These are phyloP conservation scores for Mesotaenium endlicherianum DNA, from an alignment of 139 green algal species.

Conservation along the genomic window DNA sequence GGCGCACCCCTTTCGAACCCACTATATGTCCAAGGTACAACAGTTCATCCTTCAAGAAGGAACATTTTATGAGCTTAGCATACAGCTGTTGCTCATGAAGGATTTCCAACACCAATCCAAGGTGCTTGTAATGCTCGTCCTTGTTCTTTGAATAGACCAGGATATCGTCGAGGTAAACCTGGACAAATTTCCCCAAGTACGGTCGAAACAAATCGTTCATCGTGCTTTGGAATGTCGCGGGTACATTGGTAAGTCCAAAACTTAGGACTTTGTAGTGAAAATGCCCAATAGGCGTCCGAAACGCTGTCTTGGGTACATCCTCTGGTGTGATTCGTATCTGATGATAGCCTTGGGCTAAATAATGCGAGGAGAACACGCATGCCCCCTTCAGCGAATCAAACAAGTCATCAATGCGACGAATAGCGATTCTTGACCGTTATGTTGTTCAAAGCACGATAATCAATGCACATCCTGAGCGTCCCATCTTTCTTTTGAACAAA, in stretches of 20 bases:
- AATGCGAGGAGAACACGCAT: neutral
- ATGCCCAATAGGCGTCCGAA: slow-evolving; percentile 17
- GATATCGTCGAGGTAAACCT: slow-evolving; percentile 65
- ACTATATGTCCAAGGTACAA: no score
- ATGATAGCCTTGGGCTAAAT: slow-evolving; percentile 31
- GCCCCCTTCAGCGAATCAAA: slow-evolving; percentile 14
- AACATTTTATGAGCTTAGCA: no score
- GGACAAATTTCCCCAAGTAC: slow-evolving; percentile 54
- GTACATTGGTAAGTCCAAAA: slow-evolving; percentile 43
- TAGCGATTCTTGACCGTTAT: slow-evolving; percentile 58
- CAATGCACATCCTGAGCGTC: slow-evolving; percentile 58
- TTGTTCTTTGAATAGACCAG: no score
- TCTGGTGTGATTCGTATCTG: slow-evolving; percentile 33
- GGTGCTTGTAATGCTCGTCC: no score
- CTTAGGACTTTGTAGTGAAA: slow-evolving; percentile 38
- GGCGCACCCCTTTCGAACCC: no score
- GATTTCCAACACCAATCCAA: no score
- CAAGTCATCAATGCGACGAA: slow-evolving; percentile 27
- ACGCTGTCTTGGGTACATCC: slow-evolving; percentile 40
- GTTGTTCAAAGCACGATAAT: slow-evolving; percentile 62
- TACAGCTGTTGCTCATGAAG: no score
- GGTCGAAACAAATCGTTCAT: slow-evolving; percentile 61
- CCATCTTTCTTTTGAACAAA: slow-evolving; percentile 67
- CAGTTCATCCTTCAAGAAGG: no score
- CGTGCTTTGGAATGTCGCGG: slow-evolving; percentile 38